Percentiles rank a stretch among this genome's conserved stretches.
Conservation (phyloP, 2,329 filamentous ascomycete genomes). For the Dothideomycetes sp. region DNA sequence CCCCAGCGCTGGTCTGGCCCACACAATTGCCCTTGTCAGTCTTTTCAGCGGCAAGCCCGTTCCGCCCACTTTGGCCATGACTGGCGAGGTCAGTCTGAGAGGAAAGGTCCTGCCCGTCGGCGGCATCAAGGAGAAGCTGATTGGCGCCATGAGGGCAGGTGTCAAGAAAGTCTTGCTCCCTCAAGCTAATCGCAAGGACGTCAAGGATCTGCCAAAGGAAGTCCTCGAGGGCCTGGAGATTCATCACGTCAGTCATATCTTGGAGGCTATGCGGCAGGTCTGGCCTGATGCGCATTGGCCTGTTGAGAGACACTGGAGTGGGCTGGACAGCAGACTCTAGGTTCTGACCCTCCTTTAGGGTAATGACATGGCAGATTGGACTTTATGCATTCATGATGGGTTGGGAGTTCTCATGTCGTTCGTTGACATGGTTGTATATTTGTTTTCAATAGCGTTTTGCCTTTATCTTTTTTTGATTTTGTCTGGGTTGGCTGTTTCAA, state of each 20-base stretch:
- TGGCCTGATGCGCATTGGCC: conserved; percentile 89
- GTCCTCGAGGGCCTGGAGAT: conserved; percentile 81
- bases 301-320: conserved; percentile 55
- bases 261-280: conserved; percentile 81
- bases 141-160: conserved; percentile 82
- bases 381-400: too few species aligned
- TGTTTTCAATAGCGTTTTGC: too few species aligned
- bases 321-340: conserved; percentile 69
- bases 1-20: conserved; percentile 72
- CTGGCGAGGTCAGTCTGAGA: conserved; percentile 65
- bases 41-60: conserved; percentile 79
- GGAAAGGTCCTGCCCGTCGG: conserved; percentile 89
- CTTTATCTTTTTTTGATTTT: too few species aligned
- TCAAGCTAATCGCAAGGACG: conserved; percentile 81
- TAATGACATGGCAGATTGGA: too few species aligned
- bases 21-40: conserved; percentile 86
- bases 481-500: too few species aligned
- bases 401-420: too few species aligned
- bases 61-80: conserved; percentile 91
- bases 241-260: conserved; percentile 81
- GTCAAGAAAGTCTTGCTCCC: conserved; percentile 91
- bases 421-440: too few species aligned
- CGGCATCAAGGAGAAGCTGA: conserved; percentile 97
- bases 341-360: not conserved
- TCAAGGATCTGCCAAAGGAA: conserved; percentile 79